Conservation (phyloP, 805 yeast genomes). For the Candida koratica region DNA sequence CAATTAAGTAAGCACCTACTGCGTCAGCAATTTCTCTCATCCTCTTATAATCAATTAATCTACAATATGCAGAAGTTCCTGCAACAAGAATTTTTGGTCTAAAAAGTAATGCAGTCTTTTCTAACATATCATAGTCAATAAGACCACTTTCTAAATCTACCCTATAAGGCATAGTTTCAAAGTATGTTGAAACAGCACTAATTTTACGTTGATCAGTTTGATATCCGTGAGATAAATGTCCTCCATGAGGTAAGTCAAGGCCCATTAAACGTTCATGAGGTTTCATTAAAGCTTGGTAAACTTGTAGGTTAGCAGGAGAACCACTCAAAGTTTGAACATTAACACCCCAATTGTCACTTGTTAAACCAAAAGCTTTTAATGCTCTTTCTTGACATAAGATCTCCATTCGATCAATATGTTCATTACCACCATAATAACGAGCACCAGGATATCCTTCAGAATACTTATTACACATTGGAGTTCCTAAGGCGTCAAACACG, state of each 20-base stretch:
- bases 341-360: conserved; percentile 90
- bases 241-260: conserved; percentile 96
- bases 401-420: conserved; percentile 90
- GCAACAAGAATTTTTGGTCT: conserved; percentile 95
- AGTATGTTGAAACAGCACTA: conserved; percentile 87
- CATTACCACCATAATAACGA: conserved; percentile 97
- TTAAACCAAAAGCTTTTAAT: conserved; percentile 70
- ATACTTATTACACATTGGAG: conserved; percentile 96
- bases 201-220: conserved; percentile 88
- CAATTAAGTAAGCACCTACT: conserved; percentile 87
- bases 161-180: conserved; percentile 97
- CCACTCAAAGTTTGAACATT: conserved; percentile 95
- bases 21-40: conserved; percentile 88
- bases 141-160: conserved; percentile 81
- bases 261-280: conserved; percentile 96
- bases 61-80: conserved; percentile 94
- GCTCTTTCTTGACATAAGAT: conserved; percentile 89
- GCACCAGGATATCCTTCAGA: conserved; percentile 99
- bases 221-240: conserved; percentile 96
- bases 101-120: conserved; percentile 75
- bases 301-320: conserved; percentile 93
- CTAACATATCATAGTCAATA: conserved; percentile 87
- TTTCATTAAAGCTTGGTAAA: conserved; percentile 83
- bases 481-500: conserved; percentile 90
- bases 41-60: conserved; percentile 84